A percentile compares a stretch with the other conserved stretches of the same genome.
Evolutionary conservation across 148 eudicot species (phyloP).

Genomic region (Silene uniflora): DNA sequence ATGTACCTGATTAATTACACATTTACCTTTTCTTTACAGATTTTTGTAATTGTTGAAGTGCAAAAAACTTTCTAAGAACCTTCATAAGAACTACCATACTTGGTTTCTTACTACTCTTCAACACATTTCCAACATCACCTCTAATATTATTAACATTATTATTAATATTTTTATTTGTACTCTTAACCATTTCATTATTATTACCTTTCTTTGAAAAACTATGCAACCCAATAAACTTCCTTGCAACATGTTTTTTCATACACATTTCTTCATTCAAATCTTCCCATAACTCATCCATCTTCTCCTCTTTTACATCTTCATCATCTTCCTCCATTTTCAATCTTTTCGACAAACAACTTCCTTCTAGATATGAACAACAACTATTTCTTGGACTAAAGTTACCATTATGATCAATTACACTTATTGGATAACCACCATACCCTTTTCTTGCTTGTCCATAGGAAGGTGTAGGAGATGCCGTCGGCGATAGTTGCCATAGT

Average conservation of each 20-base stretch:
- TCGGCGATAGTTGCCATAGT: conserved; percentile 37
- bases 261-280: conserved; percentile 46
- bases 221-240: conserved; percentile 11
- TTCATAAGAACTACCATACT: conserved; percentile 32
- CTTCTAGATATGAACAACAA: conserved; percentile 37
- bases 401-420: background rate
- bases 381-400: conserved; percentile 30
- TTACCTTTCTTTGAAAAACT: conserved; percentile 1
- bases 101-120: conserved; percentile 29
- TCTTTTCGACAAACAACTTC: conserved; percentile 20
- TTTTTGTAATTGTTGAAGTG: conserved; percentile 32
- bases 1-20: background rate
- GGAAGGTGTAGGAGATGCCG: conserved; percentile 31
- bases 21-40: conserved; percentile 25
- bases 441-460: conserved; percentile 8
- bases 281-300: conserved; percentile 60
- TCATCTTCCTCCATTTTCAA: conserved; percentile 14
- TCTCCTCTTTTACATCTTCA: conserved; percentile 32
- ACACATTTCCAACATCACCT: conserved; percentile 6
- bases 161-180: background rate
- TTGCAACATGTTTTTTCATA: conserved; percentile 17
- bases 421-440: background rate
- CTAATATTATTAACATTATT: background rate
- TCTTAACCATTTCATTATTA: conserved; percentile 12
- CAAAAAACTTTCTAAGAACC: conserved; percentile 41